A percentile compares a stretch with the other conserved stretches of the same genome.
Evolutionary conservation across 192 early-diverging fungal genomes (phyloP).

Genomic region (Coemansia sp.): DNA sequence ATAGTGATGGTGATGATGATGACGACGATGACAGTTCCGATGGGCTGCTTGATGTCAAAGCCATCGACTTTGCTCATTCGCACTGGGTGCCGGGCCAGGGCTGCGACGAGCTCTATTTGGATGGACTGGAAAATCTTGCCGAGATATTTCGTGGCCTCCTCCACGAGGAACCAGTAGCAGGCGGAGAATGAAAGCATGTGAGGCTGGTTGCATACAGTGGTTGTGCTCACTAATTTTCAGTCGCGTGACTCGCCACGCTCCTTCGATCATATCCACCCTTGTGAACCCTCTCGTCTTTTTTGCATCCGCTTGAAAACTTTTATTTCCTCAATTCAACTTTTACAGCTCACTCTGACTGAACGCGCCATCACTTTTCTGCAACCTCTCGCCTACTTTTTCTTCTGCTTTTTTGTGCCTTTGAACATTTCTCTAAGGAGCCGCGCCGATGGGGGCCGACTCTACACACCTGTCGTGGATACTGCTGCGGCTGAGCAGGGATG

Average conservation of each 20-base stretch:
- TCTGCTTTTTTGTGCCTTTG: too few relatives aligned
- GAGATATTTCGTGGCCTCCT: conserved; percentile 52
- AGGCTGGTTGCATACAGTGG: background rate
- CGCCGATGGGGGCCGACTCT: conserved; percentile 41
- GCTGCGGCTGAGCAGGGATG: conserved; percentile 23
- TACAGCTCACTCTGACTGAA: background rate
- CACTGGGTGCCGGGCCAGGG: conserved; percentile 61
- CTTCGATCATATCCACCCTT: background rate
- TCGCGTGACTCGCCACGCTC: background rate
- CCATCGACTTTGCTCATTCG: conserved; percentile 93
- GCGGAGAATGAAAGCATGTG: background rate
- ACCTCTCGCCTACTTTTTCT: background rate
- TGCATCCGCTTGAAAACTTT: background rate
- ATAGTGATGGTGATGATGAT: conserved; percentile 23
- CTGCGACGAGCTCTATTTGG: conserved; percentile 65
- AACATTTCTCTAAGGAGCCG: background rate
- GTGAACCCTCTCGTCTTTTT: background rate
- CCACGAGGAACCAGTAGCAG: background rate
- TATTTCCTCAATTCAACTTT: background rate
- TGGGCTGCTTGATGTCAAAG: conserved; percentile 58
- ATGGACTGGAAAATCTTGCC: conserved; percentile 63
- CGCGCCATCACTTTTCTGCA: background rate
- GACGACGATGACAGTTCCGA: conserved; percentile 20
- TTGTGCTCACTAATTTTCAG: background rate
- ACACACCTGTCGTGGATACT: conserved; percentile 35